phyloP scores from a whole-genome alignment of 2,329 filamentous ascomycete genomes.

The Zalaria sp. region DNA sequence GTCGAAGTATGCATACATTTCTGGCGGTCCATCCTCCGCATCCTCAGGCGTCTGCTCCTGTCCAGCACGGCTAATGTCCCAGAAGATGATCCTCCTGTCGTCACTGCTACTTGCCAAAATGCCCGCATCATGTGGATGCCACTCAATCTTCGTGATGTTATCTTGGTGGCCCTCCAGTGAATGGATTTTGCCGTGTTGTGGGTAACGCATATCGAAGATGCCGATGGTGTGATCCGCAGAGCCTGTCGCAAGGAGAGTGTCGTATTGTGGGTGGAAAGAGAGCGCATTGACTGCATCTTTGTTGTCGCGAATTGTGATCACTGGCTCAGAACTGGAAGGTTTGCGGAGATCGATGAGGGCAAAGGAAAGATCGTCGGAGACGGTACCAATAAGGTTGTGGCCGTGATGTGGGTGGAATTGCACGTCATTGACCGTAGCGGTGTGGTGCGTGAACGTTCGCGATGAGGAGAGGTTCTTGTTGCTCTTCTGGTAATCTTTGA shows the following conservation, averaged over 20 bases:
- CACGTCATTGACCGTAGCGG: constrained; percentile 88
- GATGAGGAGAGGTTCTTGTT: constrained; percentile 57
- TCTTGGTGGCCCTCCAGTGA: constrained; percentile 78
- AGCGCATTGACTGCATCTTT: constrained; percentile 90
- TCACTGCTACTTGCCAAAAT: constrained; percentile 87
- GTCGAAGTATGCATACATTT: constrained; percentile 46
- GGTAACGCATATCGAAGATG: constrained; percentile 73
- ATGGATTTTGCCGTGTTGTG: constrained; percentile 67
- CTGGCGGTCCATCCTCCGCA: constrained; percentile 84
- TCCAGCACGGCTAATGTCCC: constrained; percentile 84
- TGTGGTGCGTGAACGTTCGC: constrained; percentile 74
- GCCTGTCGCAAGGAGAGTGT: constrained; percentile 79
- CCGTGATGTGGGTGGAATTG: constrained; percentile 78
- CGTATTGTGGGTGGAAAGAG: constrained; percentile 84
- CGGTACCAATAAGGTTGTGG: constrained; percentile 73
- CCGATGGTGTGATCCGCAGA: constrained; percentile 92
- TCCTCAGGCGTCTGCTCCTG: constrained; percentile 94
- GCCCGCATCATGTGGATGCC: constrained; percentile 83
- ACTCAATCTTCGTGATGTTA: constrained; percentile 79
- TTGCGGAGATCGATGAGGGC: constrained; percentile 79
- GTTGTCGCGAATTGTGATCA: constrained; percentile 60
- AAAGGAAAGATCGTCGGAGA: constrained; percentile 87
- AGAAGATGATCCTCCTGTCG: constrained; percentile 87
- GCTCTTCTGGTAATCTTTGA: constrained; percentile 56
- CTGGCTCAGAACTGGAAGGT: constrained; percentile 35